phyloP scores from a whole-genome alignment of 2,329 filamentous ascomycete genomes.

The Alternaria solani region DNA sequence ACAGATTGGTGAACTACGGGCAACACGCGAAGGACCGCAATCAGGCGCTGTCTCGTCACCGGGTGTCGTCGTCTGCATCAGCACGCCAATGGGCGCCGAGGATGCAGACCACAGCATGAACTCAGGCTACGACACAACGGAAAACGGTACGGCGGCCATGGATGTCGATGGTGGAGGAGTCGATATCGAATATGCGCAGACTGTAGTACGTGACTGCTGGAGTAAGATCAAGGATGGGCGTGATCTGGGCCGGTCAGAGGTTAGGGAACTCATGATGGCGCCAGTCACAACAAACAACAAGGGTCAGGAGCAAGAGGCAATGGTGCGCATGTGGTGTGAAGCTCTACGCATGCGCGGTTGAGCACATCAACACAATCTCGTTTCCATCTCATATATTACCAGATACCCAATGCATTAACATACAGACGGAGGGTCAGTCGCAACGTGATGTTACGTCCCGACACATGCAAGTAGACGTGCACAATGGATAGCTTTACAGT shows the following conservation, averaged over 20 bases:
- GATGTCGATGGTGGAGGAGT: slow-evolving; percentile 13
- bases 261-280: slow-evolving; percentile 39
- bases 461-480: background rate
- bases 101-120: slow-evolving; percentile 10
- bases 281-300: slow-evolving; percentile 7
- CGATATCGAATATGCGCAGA: slow-evolving; percentile 36
- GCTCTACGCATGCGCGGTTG: slow-evolving; percentile 38
- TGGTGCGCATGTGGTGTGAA: slow-evolving; percentile 47
- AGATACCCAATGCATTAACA: background rate
- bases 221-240: slow-evolving; percentile 27
- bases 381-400: background rate
- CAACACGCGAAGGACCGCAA: slow-evolving; percentile 29
- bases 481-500: slow-evolving; percentile 4
- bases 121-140: background rate
- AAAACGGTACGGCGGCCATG: slow-evolving; percentile 6
- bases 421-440: background rate
- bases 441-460: background rate
- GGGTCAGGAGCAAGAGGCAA: slow-evolving; percentile 28
- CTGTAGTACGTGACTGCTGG: slow-evolving; percentile 39
- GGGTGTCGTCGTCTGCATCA: slow-evolving; percentile 42
- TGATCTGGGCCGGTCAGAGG: slow-evolving; percentile 37
- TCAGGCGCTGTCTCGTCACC: slow-evolving; percentile 29
- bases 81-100: slow-evolving; percentile 21
- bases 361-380: slow-evolving; percentile 1
- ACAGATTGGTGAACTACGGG: slow-evolving; percentile 40